Conservation (phyloP, 257 asterid genomes). For the Hygrophila difformis region DNA sequence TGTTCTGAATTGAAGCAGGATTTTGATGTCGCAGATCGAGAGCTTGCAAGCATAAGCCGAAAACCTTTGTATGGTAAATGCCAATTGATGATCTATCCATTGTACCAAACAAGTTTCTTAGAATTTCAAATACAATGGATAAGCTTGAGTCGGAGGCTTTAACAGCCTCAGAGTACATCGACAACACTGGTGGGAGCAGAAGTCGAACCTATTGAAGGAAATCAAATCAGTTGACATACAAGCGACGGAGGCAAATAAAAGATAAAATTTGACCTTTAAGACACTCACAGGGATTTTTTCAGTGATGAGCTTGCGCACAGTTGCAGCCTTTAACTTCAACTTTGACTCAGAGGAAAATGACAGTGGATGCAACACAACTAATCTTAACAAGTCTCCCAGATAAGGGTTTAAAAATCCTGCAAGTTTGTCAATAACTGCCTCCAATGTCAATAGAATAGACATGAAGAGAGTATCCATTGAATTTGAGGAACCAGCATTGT, state of each 20-base stretch:
- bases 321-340: conserved; percentile 59
- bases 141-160: conserved; percentile 61
- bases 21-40: conserved; percentile 80
- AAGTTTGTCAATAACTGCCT: conserved; percentile 72
- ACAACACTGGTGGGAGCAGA: conserved; percentile 62
- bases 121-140: conserved; percentile 60
- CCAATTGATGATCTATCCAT: conserved; percentile 73
- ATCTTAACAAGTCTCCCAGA: conserved; percentile 52
- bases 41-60: conserved; percentile 75
- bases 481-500: conserved; percentile 21
- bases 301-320: conserved; percentile 64
- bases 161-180: conserved; percentile 52
- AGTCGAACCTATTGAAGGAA: conserved; percentile 61
- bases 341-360: conserved; percentile 46
- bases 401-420: conserved; percentile 79
- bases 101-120: conserved; percentile 48
- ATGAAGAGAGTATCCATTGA: conserved; percentile 35
- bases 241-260: neutral
- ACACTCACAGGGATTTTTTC: conserved; percentile 72
- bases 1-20: conserved; percentile 43
- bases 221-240: conserved; percentile 14
- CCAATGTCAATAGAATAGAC: conserved; percentile 62
- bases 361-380: conserved; percentile 58
- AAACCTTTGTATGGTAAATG: conserved; percentile 63
- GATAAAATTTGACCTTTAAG: neutral